phyloP scores from a whole-genome alignment of 305 asterid species.

The Salvia sclarea region DNA sequence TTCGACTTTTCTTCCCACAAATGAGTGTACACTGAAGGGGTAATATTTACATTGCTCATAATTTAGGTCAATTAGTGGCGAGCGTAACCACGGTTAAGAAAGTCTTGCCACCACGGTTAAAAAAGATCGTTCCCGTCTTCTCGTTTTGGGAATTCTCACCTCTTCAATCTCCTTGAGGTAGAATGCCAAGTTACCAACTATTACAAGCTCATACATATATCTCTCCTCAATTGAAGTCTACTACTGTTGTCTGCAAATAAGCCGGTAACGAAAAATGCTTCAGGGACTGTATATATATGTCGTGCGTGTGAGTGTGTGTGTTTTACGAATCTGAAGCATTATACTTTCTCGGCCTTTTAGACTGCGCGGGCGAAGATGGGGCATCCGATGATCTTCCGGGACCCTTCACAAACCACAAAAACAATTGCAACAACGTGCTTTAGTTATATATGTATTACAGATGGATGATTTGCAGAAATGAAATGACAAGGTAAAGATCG shows the following conservation, averaged over 20 bases:
- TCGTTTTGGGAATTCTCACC: no score
- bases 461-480: background rate
- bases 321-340: background rate
- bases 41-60: background rate
- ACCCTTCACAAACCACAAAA: slow-evolving; percentile 49
- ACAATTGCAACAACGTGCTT: slow-evolving; percentile 13
- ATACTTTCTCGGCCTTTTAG: slow-evolving; percentile 84
- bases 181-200: background rate
- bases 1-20: background rate
- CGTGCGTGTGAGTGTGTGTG: background rate
- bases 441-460: background rate
- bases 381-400: slow-evolving; percentile 76
- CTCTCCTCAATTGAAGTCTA: background rate
- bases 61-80: background rate
- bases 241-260: background rate
- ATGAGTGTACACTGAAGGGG: background rate
- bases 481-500: background rate
- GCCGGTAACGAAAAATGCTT: background rate
- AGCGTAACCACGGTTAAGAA: background rate
- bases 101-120: background rate
- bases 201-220: background rate
- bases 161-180: background rate
- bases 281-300: background rate
- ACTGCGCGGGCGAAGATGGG: slow-evolving; percentile 89
- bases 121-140: no score